Base-by-base conservation (phyloP, 805 yeast species). In the Metschnikowia bowlesiae region DNA sequence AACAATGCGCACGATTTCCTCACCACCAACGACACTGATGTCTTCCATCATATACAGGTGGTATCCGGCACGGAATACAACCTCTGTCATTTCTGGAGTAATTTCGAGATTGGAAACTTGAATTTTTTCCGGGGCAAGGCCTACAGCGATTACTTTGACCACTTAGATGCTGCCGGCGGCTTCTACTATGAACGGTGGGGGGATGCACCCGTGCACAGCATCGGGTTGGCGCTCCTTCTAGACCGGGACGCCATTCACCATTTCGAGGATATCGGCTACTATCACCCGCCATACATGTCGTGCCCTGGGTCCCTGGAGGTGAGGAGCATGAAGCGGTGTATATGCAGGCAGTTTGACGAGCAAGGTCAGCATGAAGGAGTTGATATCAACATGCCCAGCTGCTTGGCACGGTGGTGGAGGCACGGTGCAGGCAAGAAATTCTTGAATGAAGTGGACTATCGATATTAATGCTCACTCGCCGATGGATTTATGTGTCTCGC, bases 391-490 rank as follows among this genome's bases (percentile, higher is more conserved):
- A 63, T 79, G 4, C 80, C 77, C 54, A 85, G 91, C 58, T 87
- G 95, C 66, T 63, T 87, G 42, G 73, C 80, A 32, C 74, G 83
- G 53, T 87, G 91, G 91, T 87, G 95, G 95, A 81, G 81, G 58
- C 72, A 71, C 53, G 85, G 87, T 8, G 72, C 81, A 2, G 87
- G 88, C 1, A 83, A 82, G 58, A 63, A 60, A 2, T 83, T 84
- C 57, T 53, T 82, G 34, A 78, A 79, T 52, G 83, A 77, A 48
- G 58, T 62, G 16, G 66, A 58, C 39, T 57, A 56, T 46, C 39
- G 38, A 3, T 54, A 53, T 42, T 37, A 14, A 37, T 8, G 7
- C 6, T 34, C n/a, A 4, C 8, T 4, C 5, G 5, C 22, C 22
- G 22, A 22, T n/a, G n/a, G 13, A 5, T n/a, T 31, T 41, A 41